Conservation (phyloP, 305 asterid genomes). For the Solanum hybrid region DNA sequence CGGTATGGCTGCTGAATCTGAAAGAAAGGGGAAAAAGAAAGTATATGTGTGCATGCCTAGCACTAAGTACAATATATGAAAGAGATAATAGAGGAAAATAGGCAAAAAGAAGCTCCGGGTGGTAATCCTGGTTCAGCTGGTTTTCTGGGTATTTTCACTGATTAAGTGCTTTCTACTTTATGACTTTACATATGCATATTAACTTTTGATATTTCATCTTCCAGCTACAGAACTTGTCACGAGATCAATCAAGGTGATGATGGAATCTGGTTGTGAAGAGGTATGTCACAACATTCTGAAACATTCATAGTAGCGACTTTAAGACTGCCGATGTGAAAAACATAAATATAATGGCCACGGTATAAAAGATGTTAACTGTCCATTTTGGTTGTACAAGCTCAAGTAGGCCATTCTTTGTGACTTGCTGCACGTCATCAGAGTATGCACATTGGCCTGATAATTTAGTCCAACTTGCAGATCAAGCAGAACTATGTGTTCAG, state of each 20-base stretch:
- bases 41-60: not conserved
- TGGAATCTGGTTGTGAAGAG: constrained; percentile 95
- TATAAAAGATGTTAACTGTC: not conserved
- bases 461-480: not conserved
- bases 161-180: not conserved
- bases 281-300: constrained; percentile 21
- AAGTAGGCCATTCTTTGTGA: not conserved
- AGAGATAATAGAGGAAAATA: not conserved
- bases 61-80: not conserved
- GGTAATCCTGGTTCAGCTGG: not conserved
- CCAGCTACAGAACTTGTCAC: constrained; percentile 86
- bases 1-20: not conserved
- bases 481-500: not conserved
- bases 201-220: constrained; percentile 1
- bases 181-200: not conserved
- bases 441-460: not conserved
- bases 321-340: not conserved
- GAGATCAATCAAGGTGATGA: constrained; percentile 70
- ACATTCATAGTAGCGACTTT: not conserved
- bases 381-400: not conserved
- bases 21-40: not conserved
- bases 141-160: not conserved
- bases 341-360: not conserved
- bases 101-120: not conserved
- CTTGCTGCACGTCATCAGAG: not conserved